Evolutionary conservation across 768 basidiomycete genomes (phyloP).

Genomic region (Lepiota venenata): DNA sequence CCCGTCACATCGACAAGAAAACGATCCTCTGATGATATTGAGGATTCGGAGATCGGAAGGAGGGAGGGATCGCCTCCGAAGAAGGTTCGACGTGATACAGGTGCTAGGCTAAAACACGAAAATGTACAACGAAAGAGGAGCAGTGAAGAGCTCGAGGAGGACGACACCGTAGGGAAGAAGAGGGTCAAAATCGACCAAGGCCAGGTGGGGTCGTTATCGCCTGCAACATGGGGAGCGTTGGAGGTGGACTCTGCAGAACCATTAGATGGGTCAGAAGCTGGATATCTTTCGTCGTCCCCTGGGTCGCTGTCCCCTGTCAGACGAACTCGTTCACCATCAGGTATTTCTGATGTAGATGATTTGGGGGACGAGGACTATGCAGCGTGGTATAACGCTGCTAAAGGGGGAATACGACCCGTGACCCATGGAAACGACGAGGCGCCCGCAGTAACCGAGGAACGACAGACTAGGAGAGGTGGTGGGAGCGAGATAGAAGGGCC

Average conservation of each 20-base stretch:
- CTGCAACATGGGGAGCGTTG: neutral
- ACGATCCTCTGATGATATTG: conserved; percentile 25
- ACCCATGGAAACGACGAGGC: neutral
- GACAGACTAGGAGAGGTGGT: neutral
- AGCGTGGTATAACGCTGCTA: neutral
- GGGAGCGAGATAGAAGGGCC: neutral
- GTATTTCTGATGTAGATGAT: neutral
- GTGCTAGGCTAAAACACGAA: neutral
- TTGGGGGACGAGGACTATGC: neutral
- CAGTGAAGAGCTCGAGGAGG: conserved; percentile 10
- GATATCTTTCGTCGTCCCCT: neutral
- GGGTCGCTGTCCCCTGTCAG: neutral
- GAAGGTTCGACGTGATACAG: neutral
- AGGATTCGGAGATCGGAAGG: neutral
- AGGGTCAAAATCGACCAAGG: neutral
- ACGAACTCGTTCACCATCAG: neutral
- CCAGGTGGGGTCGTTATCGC: conserved; percentile 4
- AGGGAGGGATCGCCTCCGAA: conserved; percentile 4
- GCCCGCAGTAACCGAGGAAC: neutral
- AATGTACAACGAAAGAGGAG: conserved; percentile 5
- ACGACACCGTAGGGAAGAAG: neutral
- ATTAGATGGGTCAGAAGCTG: neutral
- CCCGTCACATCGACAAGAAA: conserved; percentile 13
- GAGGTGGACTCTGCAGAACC: neutral
- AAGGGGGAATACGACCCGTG: neutral